Conservation (phyloP, 129 eudicot species). For the Cynara cardunculus region DNA sequence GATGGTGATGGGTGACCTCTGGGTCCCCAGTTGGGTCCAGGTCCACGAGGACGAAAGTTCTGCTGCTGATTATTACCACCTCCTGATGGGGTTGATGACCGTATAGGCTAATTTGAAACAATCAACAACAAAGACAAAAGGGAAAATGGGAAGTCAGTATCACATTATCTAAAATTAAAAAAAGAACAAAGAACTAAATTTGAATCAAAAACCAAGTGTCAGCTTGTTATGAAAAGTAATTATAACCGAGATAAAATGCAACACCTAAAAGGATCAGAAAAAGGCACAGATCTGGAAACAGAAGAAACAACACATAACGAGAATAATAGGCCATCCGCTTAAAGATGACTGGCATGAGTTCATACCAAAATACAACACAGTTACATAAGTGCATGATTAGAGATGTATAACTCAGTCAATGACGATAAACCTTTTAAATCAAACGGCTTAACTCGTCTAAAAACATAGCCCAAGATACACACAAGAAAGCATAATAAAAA, state of each 20-base stretch:
- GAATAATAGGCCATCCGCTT: background rate
- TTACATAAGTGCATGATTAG: background rate
- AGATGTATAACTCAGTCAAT: background rate
- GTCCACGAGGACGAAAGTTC: constrained; percentile 71
- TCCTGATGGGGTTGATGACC: constrained; percentile 55
- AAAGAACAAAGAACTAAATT: background rate
- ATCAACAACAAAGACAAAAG: background rate
- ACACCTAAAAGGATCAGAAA: background rate
- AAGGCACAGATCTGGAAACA: background rate
- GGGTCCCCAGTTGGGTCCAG: constrained; percentile 72
- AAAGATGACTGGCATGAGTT: background rate
- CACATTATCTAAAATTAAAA: background rate
- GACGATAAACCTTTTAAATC: background rate
- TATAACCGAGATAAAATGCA: background rate
- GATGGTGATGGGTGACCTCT: constrained; percentile 49
- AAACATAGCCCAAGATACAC: background rate
- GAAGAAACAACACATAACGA: background rate
- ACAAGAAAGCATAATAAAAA: background rate
- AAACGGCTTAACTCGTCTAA: background rate
- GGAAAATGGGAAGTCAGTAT: background rate
- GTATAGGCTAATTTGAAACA: constrained; percentile 39
- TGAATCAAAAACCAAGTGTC: background rate
- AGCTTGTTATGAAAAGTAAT: background rate
- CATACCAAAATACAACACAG: background rate
- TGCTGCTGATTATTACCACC: constrained; percentile 69